phyloP scores from a whole-genome alignment of 1,284 basidiomycete genomes.

The Neolentinus lepideus region DNA sequence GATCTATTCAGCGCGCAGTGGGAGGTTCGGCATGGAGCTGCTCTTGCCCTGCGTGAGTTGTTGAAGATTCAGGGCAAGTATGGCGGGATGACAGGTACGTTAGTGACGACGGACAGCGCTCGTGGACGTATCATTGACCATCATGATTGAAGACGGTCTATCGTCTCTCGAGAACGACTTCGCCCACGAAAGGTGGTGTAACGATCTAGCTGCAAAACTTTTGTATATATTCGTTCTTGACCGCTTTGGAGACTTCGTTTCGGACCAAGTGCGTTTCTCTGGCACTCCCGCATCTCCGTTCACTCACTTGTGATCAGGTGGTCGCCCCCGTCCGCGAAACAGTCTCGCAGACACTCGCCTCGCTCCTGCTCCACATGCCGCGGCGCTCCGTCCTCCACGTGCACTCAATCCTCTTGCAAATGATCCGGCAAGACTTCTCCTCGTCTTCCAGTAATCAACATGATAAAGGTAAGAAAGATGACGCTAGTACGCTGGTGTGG shows the following conservation, averaged over 20 bases:
- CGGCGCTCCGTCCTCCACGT: slow-evolving; percentile 71
- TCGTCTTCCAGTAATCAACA: slow-evolving; percentile 15
- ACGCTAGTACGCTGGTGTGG: slow-evolving; percentile 51
- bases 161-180: slow-evolving; percentile 51
- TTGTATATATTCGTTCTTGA: slow-evolving; percentile 93
- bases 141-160: slow-evolving; percentile 33
- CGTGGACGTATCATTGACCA: not conserved
- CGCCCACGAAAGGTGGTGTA: slow-evolving; percentile 83
- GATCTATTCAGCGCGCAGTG: slow-evolving; percentile 86
- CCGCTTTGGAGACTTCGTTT: slow-evolving; percentile 95
- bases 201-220: slow-evolving; percentile 81
- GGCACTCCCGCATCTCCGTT: not conserved
- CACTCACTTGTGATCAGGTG: slow-evolving; percentile 40
- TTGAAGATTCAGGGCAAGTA: slow-evolving; percentile 81
- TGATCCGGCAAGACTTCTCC: slow-evolving; percentile 85
- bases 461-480: not conserved
- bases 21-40: slow-evolving; percentile 94
- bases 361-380: slow-evolving; percentile 84
- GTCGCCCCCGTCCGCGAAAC: slow-evolving; percentile 97
- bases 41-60: slow-evolving; percentile 86
- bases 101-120: not conserved
- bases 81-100: slow-evolving; percentile 72
- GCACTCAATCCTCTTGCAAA: slow-evolving; percentile 80
- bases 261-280: slow-evolving; percentile 62
- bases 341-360: slow-evolving; percentile 90